Percentiles rank a stretch among this genome's conserved stretches.
Conservation (phyloP, 2,329 filamentous ascomycete genomes). For the Amylocarpus encephaloides region DNA sequence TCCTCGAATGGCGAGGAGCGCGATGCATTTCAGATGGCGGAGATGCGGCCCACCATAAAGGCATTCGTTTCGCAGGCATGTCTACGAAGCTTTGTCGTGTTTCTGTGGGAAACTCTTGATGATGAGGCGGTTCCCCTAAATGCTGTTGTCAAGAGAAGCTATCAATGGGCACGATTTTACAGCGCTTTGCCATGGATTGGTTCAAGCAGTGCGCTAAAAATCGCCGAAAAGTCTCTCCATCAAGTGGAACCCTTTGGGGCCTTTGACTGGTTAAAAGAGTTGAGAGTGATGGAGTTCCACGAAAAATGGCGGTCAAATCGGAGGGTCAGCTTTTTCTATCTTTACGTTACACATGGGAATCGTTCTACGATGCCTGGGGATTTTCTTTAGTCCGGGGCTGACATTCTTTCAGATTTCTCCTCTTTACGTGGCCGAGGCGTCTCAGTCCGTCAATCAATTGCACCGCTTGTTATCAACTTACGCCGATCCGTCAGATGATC, state of each 20-base stretch:
- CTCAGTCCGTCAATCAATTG: conserved; percentile 2
- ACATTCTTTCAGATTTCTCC: conserved; percentile 1
- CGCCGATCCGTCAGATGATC: neutral
- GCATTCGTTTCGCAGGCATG: conserved; percentile 24
- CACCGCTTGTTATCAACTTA: neutral
- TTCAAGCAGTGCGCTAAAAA: conserved; percentile 15
- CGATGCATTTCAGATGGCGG: conserved; percentile 38
- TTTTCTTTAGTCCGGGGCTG: neutral
- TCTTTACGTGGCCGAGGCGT: neutral
- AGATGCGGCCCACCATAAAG: conserved; percentile 25
- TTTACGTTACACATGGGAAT: neutral
- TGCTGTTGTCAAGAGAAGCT: conserved; percentile 29
- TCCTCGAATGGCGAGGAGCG: conserved; percentile 36
- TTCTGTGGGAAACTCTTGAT: conserved; percentile 29
- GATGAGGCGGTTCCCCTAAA: conserved; percentile 24
- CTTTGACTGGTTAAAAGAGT: conserved; percentile 29
- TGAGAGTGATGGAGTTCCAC: conserved; percentile 26
- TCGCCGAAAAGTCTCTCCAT: conserved; percentile 13
- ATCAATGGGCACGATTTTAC: conserved; percentile 27
- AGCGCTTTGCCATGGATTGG: conserved; percentile 28
- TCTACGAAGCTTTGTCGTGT: conserved; percentile 28
- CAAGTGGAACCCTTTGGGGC: conserved; percentile 27
- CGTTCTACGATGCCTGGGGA: too few relatives aligned
- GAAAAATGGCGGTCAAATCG: conserved; percentile 25
- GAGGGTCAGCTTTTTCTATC: conserved; percentile 6